phyloP scores from a whole-genome alignment of 2,329 filamentous ascomycete genomes.

The Colletotrichum tropicale region DNA sequence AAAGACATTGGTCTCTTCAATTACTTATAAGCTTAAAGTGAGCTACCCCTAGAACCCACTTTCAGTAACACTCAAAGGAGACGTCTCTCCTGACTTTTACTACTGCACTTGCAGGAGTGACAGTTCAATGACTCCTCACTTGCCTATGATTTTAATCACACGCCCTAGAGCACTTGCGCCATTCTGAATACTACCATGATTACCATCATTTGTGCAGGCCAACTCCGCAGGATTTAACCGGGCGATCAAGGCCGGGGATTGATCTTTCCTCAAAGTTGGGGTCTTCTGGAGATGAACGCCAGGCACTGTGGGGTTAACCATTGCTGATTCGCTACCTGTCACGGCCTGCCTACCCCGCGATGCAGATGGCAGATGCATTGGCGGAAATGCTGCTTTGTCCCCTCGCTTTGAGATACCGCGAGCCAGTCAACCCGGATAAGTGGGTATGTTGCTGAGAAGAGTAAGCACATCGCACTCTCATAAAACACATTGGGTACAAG shows the following conservation, averaged over 20 bases:
- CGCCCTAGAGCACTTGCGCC: rapidly evolving
- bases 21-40: not conserved
- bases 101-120: not conserved
- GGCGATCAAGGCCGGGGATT: not conserved
- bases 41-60: not conserved
- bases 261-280: not conserved
- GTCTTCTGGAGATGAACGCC: not conserved
- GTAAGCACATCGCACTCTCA: not conserved
- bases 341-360: not conserved
- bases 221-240: not conserved
- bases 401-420: not conserved
- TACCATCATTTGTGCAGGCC: rapidly evolving
- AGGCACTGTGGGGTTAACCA: rapidly evolving
- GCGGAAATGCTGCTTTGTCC: not conserved
- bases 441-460: not conserved
- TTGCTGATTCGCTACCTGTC: not conserved
- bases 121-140: not conserved
- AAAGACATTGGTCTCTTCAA: not conserved
- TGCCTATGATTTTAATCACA: rapidly evolving
- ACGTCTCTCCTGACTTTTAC: not conserved
- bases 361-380: not conserved
- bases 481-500: not conserved
- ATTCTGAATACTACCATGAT: not conserved
- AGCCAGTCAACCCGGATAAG: not conserved
- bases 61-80: not conserved